phyloP scores from a whole-genome alignment of 1,284 basidiomycete species.

The Sporisorium scitamineum region DNA sequence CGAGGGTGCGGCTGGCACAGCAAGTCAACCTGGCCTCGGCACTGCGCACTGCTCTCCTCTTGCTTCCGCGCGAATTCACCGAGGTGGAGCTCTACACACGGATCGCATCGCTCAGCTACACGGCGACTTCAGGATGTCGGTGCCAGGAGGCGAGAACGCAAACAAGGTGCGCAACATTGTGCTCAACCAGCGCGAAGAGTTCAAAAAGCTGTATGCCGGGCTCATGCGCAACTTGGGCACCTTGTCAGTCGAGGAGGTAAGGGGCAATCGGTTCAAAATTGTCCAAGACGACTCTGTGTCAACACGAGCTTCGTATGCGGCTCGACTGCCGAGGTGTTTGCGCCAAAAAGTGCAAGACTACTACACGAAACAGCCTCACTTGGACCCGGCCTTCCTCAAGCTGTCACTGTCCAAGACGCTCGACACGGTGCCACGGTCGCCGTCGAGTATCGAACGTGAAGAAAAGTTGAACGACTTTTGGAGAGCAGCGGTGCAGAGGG shows the following conservation, averaged over 20 bases:
- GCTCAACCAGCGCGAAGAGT: slow-evolving; percentile 81
- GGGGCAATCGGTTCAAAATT: slow-evolving; percentile 44
- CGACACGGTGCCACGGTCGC: slow-evolving; percentile 33
- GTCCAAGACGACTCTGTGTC: slow-evolving; percentile 55
- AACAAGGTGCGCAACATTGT: slow-evolving; percentile 84
- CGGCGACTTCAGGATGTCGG: slow-evolving; percentile 87
- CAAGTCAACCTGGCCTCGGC: slow-evolving; percentile 93
- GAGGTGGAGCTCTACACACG: slow-evolving; percentile 86
- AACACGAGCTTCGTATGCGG: slow-evolving; percentile 50
- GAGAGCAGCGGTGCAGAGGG: slow-evolving; percentile 52
- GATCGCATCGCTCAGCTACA: slow-evolving; percentile 88
- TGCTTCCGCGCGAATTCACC: slow-evolving; percentile 76
- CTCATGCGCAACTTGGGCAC: slow-evolving; percentile 58
- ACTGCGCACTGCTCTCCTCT: slow-evolving; percentile 80
- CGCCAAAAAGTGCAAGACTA: slow-evolving; percentile 55
- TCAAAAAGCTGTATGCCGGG: slow-evolving; percentile 86
- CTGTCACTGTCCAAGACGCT: slow-evolving; percentile 54
- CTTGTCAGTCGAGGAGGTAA: slow-evolving; percentile 48
- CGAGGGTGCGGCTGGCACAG: slow-evolving; percentile 88
- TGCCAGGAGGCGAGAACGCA: slow-evolving; percentile 91
- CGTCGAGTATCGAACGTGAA: slow-evolving; percentile 31
- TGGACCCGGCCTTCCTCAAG: slow-evolving; percentile 57
- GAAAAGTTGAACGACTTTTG: slow-evolving; percentile 51
- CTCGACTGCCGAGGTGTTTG: slow-evolving; percentile 53
- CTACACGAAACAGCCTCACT: slow-evolving; percentile 47